Evolutionary conservation across 495 filamentous ascomycete species (phyloP).

Genomic region (Penicillium odoratum): DNA sequence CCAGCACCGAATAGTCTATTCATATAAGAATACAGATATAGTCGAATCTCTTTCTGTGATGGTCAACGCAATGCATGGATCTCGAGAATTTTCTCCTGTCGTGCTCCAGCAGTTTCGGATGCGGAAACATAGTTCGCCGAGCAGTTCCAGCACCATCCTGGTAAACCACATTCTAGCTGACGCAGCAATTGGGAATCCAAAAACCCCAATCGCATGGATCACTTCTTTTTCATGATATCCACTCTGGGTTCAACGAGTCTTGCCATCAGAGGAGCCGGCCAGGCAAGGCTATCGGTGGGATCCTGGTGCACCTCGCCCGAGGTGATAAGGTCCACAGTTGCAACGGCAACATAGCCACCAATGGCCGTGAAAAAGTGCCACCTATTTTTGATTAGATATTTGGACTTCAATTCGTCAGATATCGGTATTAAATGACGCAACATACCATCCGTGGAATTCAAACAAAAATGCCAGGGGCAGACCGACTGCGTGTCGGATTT

Average conservation of each 20-base stretch:
- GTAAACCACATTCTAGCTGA: not conserved
- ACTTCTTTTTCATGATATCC: slow-evolving; percentile 7
- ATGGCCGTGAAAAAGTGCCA: slow-evolving; percentile 38
- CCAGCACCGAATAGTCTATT: not conserved
- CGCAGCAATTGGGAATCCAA: not conserved
- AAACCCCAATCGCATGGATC: not conserved
- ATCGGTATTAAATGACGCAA: not conserved
- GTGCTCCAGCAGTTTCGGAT: not conserved
- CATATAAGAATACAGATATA: not conserved
- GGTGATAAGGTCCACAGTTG: slow-evolving; percentile 29
- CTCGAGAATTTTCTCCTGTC: not conserved
- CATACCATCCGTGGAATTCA: slow-evolving; percentile 37
- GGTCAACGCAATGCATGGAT: not conserved
- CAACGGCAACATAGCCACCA: slow-evolving; percentile 33
- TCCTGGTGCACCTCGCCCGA: slow-evolving; percentile 26
- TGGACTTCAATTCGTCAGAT: not conserved
- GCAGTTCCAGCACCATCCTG: not conserved
- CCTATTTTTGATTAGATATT: slow-evolving; percentile 12
- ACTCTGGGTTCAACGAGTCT: slow-evolving; percentile 5
- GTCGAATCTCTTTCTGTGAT: not conserved
- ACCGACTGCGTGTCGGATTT: slow-evolving; percentile 20
- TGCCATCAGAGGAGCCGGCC: slow-evolving; percentile 21
- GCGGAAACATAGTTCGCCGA: not conserved
- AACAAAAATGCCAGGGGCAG: slow-evolving; percentile 31
- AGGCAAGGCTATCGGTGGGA: slow-evolving; percentile 21